Base-by-base conservation (phyloP, 352 stramenopile species). In the Blastocystis sp. region DNA sequence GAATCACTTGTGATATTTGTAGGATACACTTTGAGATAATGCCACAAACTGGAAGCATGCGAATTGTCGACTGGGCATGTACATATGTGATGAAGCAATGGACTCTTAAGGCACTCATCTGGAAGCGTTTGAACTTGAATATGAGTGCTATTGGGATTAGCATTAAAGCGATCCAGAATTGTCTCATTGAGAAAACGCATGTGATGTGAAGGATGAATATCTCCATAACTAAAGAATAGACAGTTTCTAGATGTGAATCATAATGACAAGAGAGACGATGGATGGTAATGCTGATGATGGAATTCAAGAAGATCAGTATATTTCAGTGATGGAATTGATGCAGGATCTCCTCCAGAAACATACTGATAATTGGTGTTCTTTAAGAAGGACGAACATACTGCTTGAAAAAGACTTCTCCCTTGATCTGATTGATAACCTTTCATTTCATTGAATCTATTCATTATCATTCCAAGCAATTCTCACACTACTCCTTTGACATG, bases 191-290 rank as follows among this genome's bases (percentile, higher is more conserved):
- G 74, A 86, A 92, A 94, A 56, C 91, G 89, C 43, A 94, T 74
- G 69, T 95, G 92, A 35, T 93, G 90, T 0, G 89, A 92, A 3
- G 94, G 90, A 24, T 92, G 89, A 88, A 95, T 88, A 81, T 95
- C 93, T 46, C 93, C 93, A 88, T 95, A 95, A 35, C 93, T 94
- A 89, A 92, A 96, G 81, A 95, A 94, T 73, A 92, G 92, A 86
- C 90, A 91, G 88, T 95, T 96, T 52, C 91, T 87, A 59, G 14
- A 19, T 27, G 6, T 27, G 12, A 35, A 0, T 39, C 9, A 32
- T 1, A 4, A 81, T 37, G 24, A 35, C 11, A 65, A 21, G 14
- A 43, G 32, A 29, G 11, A 81, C 71, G 35, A 94, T 51, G 93
- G 93, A 74, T 95, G 93, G 88, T 96, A 96, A 74, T 95, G 90